Evolutionary conservation across 306 rosid species (phyloP), one percentile per base, ranked within the genome.

Genomic region (Nissolia schottii): DNA sequence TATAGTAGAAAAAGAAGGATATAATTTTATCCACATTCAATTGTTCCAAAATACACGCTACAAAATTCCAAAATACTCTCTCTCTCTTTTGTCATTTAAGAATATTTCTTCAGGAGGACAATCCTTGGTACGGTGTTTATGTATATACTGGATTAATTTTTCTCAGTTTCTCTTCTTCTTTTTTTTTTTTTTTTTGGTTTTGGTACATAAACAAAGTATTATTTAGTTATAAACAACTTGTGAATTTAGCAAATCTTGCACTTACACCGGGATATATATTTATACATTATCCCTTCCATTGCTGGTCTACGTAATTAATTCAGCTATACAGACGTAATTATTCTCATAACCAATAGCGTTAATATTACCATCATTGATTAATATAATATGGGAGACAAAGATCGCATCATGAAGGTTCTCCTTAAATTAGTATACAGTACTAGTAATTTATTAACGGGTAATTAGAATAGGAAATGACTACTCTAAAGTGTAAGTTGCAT

Each of bases 21-120:
- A 43, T 16, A 38, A 55, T 29, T 64, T 50, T 65, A 65, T 49
- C 57, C 34, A 31, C 66, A 49, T 16, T 3, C 71, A 57, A 71
- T 80, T 86, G 80, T 89, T 84, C 91, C 61, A 56, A 67, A 58
- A 84, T 80, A 62, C 76, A 27, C 58, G 5, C 35, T 38, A 3
- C 1, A 38, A 56, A n/a, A 71, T 81, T 82, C 84, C 51, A 59
- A 50, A 34, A 82, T 75, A 48, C 77, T 80, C 81, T 37, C 6
- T 51, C 40, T 53, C 27, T 58, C 38, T 2, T 71, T 60, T 53
- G 56, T 45, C 82, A n/a, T 66, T 70, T 73, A 34, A 63, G 88
- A 79, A 84, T 86, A 86, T 80, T 64, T 72, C 79, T 64, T 28
- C 35, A 64, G 59, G 37, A 79, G 88, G 82, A 82, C 82, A 80